Evolutionary conservation across 2,329 filamentous ascomycete species (phyloP).

Genomic region (Clathrospora elynae): DNA sequence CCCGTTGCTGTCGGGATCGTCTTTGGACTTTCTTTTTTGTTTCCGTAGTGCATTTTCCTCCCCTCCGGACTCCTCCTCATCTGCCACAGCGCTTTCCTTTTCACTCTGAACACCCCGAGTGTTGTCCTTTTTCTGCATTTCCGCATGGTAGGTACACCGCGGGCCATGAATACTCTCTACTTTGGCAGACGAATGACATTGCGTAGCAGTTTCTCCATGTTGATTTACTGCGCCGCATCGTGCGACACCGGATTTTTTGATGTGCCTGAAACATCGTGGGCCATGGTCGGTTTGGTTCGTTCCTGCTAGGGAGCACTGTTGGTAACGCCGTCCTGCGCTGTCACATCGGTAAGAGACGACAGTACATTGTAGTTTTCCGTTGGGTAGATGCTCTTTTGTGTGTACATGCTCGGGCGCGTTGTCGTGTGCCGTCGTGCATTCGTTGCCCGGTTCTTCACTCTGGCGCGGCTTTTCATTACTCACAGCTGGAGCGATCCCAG

Average conservation of each 20-base stretch:
- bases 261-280: constrained; percentile 9
- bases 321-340: constrained; percentile 3
- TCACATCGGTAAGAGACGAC: constrained; percentile 9
- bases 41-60: background rate
- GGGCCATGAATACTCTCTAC: too few species aligned
- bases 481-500: background rate
- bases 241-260: background rate
- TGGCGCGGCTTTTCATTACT: background rate
- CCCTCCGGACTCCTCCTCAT: background rate
- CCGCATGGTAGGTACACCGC: too few species aligned
- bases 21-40: background rate
- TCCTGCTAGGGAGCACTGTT: constrained; percentile 12
- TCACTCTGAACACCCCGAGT: too few species aligned
- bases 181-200: too few species aligned
- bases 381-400: constrained; percentile 2
- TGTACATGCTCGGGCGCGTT: background rate
- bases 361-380: constrained; percentile 13
- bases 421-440: background rate
- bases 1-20: background rate
- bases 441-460: background rate
- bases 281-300: constrained; percentile 2
- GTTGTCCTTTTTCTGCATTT: too few species aligned
- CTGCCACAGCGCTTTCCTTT: background rate
- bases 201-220: too few species aligned
- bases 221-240: constrained; percentile 6